Evolutionary conservation across 2,329 filamentous ascomycete genomes (phyloP).

Genomic region (Parastagonospora avenae): DNA sequence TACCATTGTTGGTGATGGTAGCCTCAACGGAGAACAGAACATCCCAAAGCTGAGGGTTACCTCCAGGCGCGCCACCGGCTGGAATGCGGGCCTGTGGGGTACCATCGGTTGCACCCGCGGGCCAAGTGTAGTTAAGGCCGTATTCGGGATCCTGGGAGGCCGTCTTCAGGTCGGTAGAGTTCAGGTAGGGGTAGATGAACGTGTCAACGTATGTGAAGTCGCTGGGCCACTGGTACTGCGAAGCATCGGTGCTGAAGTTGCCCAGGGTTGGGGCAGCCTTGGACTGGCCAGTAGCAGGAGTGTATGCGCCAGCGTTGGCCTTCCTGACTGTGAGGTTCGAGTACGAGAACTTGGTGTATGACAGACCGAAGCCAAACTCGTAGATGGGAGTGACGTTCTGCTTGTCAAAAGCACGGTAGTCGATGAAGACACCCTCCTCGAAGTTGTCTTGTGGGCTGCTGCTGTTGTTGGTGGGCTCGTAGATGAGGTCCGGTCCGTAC

Average conservation of each 20-base stretch:
- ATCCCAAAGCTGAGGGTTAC: slow-evolving; percentile 69
- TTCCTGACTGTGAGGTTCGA: slow-evolving; percentile 67
- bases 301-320: slow-evolving; percentile 58
- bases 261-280: slow-evolving; percentile 67
- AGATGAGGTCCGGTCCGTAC: slow-evolving; percentile 72
- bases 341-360: slow-evolving; percentile 80
- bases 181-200: slow-evolving; percentile 76
- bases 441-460: slow-evolving; percentile 74
- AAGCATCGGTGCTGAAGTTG: slow-evolving; percentile 65
- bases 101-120: slow-evolving; percentile 61
- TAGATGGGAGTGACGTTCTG: slow-evolving; percentile 70
- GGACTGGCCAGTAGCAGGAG: slow-evolving; percentile 66
- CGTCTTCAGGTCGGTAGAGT: slow-evolving; percentile 62
- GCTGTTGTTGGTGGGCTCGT: slow-evolving; percentile 70
- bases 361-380: slow-evolving; percentile 81
- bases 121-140: slow-evolving; percentile 64
- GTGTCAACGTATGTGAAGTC: slow-evolving; percentile 58
- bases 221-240: slow-evolving; percentile 71
- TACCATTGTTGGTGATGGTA: slow-evolving; percentile 74
- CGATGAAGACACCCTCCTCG: slow-evolving; percentile 78
- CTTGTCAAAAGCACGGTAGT: slow-evolving; percentile 77
- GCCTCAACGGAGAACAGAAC: slow-evolving; percentile 70
- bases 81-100: slow-evolving; percentile 63
- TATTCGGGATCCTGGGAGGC: slow-evolving; percentile 66
- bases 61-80: slow-evolving; percentile 68